These are phyloP conservation scores for Nyctanthes arbortristis DNA, from an alignment of 257 asterid species.

Conservation along the genomic window DNA sequence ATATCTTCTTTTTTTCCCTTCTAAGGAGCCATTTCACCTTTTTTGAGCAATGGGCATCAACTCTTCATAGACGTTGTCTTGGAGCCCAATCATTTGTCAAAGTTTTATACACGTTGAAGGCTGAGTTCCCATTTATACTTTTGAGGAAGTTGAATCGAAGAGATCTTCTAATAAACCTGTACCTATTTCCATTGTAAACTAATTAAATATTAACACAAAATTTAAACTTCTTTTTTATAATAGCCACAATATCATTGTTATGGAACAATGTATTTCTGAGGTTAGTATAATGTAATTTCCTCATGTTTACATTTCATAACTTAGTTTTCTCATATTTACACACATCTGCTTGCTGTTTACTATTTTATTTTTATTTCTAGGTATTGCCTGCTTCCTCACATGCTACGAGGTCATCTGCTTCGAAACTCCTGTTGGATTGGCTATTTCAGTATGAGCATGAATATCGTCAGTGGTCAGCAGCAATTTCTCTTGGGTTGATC, in stretches of 20 bases:
- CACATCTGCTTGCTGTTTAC: not conserved
- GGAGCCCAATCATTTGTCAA: no score
- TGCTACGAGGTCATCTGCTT: conserved; percentile 65
- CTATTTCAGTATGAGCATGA: conserved; percentile 82
- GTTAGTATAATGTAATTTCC: not conserved
- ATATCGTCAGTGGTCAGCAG: conserved; percentile 94
- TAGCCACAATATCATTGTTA: not conserved
- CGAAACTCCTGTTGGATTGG: conserved; percentile 80
- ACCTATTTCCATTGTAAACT: not conserved
- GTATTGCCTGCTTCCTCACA: conserved; percentile 78
- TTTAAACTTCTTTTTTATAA: not conserved
- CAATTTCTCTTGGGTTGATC: conserved; percentile 91
- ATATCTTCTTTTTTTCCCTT: no score
- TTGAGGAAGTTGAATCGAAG: not conserved
- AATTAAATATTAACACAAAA: not conserved
- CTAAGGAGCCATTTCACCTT: no score
- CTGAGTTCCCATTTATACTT: not conserved
- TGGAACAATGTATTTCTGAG: not conserved
- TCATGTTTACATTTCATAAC: no score
- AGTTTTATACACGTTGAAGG: not conserved
- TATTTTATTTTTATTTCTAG: no score
- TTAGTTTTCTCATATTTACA: not conserved
- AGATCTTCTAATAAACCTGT: not conserved
- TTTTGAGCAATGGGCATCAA: no score
- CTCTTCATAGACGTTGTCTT: no score